Conservation (phyloP, 805 yeast genomes). For the Hanseniaspora lachancei region DNA sequence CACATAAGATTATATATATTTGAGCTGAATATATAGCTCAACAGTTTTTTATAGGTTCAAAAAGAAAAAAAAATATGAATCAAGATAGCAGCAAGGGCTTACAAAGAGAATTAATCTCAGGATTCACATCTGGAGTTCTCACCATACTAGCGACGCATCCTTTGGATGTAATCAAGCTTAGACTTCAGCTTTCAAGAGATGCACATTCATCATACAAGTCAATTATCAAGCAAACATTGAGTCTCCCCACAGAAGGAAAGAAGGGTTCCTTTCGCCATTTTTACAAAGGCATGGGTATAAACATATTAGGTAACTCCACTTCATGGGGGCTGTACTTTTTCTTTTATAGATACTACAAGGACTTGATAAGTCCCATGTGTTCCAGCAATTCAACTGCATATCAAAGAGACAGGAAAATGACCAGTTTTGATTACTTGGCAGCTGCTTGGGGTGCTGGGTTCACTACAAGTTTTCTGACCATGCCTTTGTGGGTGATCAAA, state of each 20-base stretch:
- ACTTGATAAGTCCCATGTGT: neutral
- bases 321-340: slow-evolving; percentile 88
- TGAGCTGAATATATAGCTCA: no score
- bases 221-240: slow-evolving; percentile 16
- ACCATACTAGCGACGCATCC: slow-evolving; percentile 83
- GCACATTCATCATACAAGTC: slow-evolving; percentile 23
- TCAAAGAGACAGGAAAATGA: slow-evolving; percentile 26
- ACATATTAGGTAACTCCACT: slow-evolving; percentile 65
- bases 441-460: slow-evolving; percentile 63
- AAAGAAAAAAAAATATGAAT: neutral
- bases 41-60: neutral
- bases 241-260: neutral
- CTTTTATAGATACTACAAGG: slow-evolving; percentile 37
- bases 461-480: slow-evolving; percentile 62
- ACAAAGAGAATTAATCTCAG: slow-evolving; percentile 51
- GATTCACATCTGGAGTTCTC: slow-evolving; percentile 65
- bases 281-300: slow-evolving; percentile 72
- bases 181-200: slow-evolving; percentile 53
- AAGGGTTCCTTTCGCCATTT: slow-evolving; percentile 22
- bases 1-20: no score
- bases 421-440: slow-evolving; percentile 35
- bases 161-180: slow-evolving; percentile 66
- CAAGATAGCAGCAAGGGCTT: slow-evolving; percentile 13
- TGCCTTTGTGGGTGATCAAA: slow-evolving; percentile 91
- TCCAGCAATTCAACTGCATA: slow-evolving; percentile 10